phyloP scores from a whole-genome alignment of 1,284 basidiomycete species.

The Wallemia mellicola region DNA sequence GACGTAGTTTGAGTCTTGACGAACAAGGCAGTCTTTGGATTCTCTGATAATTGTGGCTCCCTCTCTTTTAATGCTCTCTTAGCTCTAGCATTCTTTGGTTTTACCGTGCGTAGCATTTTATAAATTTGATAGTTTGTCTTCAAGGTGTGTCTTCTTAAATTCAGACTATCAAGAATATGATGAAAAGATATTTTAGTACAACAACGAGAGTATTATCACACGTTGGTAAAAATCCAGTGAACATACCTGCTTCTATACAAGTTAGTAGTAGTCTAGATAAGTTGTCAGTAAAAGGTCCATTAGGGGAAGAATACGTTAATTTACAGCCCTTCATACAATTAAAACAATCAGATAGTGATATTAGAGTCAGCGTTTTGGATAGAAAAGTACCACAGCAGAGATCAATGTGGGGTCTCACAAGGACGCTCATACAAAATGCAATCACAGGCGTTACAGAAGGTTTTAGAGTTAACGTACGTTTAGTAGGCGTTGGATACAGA shows the following conservation, averaged over 20 bases:
- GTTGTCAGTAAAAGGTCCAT: constrained; percentile 37
- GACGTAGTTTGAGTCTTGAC: constrained; percentile 65
- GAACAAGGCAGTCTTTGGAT: constrained; percentile 53
- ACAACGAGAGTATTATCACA: background rate
- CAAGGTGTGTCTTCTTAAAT: background rate
- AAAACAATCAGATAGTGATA: constrained; percentile 11
- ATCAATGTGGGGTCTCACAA: constrained; percentile 73
- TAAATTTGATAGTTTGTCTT: background rate
- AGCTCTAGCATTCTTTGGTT: constrained; percentile 90
- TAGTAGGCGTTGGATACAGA: constrained; percentile 88
- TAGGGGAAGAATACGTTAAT: constrained; percentile 36
- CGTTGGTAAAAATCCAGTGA: background rate
- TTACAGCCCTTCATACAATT: constrained; percentile 39
- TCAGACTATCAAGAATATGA: background rate
- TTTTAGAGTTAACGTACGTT: constrained; percentile 46
- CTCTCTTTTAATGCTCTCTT: constrained; percentile 71
- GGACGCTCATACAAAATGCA: constrained; percentile 66
- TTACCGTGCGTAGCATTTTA: constrained; percentile 14
- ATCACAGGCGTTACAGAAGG: constrained; percentile 67
- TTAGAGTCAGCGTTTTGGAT: constrained; percentile 34
- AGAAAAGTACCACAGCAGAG: constrained; percentile 41
- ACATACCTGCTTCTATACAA: constrained; percentile 18
- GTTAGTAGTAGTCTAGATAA: constrained; percentile 31
- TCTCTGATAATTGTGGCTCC: constrained; percentile 68
- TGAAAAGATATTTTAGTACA: background rate